Evolutionary conservation across 1,139 yeast genomes (phyloP), one percentile per base, ranked within the genome.

Genomic region (Geotrichum australiense): DNA sequence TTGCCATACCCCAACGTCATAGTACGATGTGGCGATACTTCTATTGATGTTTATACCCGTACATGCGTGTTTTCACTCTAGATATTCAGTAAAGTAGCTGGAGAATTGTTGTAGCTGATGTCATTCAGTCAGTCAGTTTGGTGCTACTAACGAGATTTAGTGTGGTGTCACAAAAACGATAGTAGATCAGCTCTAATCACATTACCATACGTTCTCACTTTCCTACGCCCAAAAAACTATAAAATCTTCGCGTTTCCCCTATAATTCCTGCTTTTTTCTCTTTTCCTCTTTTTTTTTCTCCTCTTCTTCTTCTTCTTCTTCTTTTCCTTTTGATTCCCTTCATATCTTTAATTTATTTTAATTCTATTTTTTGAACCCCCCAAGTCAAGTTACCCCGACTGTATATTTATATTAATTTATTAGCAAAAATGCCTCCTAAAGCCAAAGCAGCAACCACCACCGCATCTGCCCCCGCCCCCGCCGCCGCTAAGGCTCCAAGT

Each of bases 401-500:
- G n/a, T n/a, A n/a, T n/a, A 8, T 15, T 23, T 7, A 18, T 24
- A 10, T 12, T 18, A 29, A 12, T 16, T 15, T n/a, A 31, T 7
- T 21, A 15, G 14, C 28, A 18, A 22, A 18, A 23, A 16, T 31
- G 18, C 32, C 24, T 21, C 35, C 19, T 12, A 28, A 11, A 19
- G 6, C 7, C 14, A 8, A 6, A 10, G 35, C 18, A 45, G 42
- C 51, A 30, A 24, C 50, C 29, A 36, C 46, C 46, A 46, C 47
- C 43, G 50, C 52, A 50, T 52, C 45, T 40, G 41, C 54, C 41
- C 39, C 50, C 30, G 39, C 61, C 25, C 48, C 53, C 41, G 43
- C 54, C 37, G 42, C 50, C 30, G 42, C 61, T 29, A 47, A 57
- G 30, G 45, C 59, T 50, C 56, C 55, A 50, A 51, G 54, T 43